These are phyloP conservation scores for Penicillium sp. DNA, from an alignment of 2,329 filamentous ascomycete genomes.

Conservation along the genomic window DNA sequence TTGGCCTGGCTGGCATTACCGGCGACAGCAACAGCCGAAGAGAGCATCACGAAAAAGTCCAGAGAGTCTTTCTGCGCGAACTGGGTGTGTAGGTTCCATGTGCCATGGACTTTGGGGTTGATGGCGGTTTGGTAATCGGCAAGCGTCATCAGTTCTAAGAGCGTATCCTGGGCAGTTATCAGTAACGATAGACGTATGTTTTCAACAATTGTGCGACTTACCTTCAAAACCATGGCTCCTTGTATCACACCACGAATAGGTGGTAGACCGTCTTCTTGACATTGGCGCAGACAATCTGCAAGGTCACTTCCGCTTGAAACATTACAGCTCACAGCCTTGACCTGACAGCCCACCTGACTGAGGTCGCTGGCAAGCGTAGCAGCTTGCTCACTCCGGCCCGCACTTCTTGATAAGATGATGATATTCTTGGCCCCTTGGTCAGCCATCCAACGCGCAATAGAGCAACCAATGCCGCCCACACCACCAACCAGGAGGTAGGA, in stretches of 20 bases:
- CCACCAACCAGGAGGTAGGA: conserved; percentile 32
- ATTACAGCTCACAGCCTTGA: conserved; percentile 30
- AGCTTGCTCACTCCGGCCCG: conserved; percentile 12
- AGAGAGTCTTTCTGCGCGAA: conserved; percentile 21
- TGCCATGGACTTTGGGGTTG: conserved; percentile 10
- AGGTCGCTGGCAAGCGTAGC: conserved; percentile 19
- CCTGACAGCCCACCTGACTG: conserved; percentile 17
- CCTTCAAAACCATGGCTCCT: conserved; percentile 28
- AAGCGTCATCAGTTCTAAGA: no score
- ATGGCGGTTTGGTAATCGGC: no score
- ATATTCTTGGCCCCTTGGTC: conserved; percentile 53
- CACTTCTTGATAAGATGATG: conserved; percentile 54
- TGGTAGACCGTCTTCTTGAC: conserved; percentile 1
- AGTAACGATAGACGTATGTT: no score
- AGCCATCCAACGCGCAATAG: conserved; percentile 44
- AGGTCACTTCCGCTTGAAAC: conserved; percentile 31
- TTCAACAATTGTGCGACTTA: conserved; percentile 3
- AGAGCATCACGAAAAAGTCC: conserved; percentile 45
- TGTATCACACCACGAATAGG: conserved; percentile 31
- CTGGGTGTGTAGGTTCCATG: conserved; percentile 29
- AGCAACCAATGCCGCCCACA: conserved; percentile 29
- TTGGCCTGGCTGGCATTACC: conserved; percentile 47
- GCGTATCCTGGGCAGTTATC: no score
- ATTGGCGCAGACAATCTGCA: conserved; percentile 13
- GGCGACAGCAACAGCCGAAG: conserved; percentile 42